Conservation (phyloP, 2,329 filamentous ascomycete species). For the Periconia digitata region DNA sequence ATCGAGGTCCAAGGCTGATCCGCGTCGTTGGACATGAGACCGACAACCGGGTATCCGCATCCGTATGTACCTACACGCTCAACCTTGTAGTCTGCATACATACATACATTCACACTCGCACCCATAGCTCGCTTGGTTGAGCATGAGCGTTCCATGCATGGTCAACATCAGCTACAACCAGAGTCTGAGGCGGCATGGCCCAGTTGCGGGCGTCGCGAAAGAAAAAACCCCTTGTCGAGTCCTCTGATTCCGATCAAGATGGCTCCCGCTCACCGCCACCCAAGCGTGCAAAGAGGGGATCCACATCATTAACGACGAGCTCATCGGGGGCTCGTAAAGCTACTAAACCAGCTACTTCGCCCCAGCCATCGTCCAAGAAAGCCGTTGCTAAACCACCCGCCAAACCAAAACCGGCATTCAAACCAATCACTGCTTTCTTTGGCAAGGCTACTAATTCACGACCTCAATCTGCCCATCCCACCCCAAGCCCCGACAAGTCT, state of each 20-base stretch:
- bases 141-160: conserved; percentile 27
- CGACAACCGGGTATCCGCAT: neutral
- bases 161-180: conserved; percentile 12
- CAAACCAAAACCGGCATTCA: conserved; percentile 43
- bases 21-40: neutral
- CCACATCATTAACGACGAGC: conserved; percentile 23
- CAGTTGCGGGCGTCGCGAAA: conserved; percentile 41
- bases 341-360: conserved; percentile 23
- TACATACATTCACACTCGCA: conserved; percentile 14
- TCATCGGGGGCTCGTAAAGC: conserved; percentile 19
- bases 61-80: neutral
- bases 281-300: conserved; percentile 30
- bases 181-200: conserved; percentile 39
- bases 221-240: conserved; percentile 41
- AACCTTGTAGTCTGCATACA: too few relatives aligned
- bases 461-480: conserved; percentile 41
- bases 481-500: conserved; percentile 44
- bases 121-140: conserved; percentile 18
- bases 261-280: conserved; percentile 31
- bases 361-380: conserved; percentile 20
- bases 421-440: conserved; percentile 54
- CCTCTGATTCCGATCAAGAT: conserved; percentile 37
- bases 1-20: neutral
- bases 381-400: conserved; percentile 35
- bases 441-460: conserved; percentile 45